phyloP scores from a whole-genome alignment of 306 rosid species.

The Casuarina glauca region DNA sequence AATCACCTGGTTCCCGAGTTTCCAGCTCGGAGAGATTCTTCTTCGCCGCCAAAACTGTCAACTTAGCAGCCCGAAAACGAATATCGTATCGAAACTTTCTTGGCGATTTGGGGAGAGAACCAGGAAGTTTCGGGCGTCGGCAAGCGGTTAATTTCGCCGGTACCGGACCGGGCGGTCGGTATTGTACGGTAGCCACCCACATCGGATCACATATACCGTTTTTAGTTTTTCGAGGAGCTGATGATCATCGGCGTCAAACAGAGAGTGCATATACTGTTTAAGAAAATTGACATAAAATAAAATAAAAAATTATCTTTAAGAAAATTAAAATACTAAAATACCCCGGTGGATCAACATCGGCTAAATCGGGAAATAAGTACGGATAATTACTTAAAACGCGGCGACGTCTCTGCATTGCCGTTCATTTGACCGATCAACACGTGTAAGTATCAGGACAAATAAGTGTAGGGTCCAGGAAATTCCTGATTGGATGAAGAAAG shows the following conservation, averaged over 20 bases:
- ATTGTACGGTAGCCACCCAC: conserved; percentile 32
- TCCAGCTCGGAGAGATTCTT: conserved; percentile 31
- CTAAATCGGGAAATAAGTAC: too few species aligned
- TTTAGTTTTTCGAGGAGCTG: not conserved
- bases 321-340: too few species aligned
- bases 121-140: conserved; percentile 8
- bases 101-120: conserved; percentile 6
- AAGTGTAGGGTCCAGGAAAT: too few species aligned
- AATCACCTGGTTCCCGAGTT: conserved; percentile 29
- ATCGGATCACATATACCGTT: conserved; percentile 21
- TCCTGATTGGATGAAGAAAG: too few species aligned
- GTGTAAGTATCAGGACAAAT: too few species aligned
- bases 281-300: too few species aligned
- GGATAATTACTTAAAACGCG: too few species aligned
- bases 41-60: conserved; percentile 43
- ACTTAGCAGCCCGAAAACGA: conserved; percentile 23
- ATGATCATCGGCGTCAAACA: not conserved
- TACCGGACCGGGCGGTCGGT: conserved; percentile 9
- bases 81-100: conserved; percentile 10
- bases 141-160: conserved; percentile 10
- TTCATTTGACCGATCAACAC: too few species aligned
- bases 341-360: too few species aligned
- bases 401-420: too few species aligned
- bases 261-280: not conserved
- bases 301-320: too few species aligned